phyloP scores from a whole-genome alignment of 164 flowering plant species.

The Vitis riparia region DNA sequence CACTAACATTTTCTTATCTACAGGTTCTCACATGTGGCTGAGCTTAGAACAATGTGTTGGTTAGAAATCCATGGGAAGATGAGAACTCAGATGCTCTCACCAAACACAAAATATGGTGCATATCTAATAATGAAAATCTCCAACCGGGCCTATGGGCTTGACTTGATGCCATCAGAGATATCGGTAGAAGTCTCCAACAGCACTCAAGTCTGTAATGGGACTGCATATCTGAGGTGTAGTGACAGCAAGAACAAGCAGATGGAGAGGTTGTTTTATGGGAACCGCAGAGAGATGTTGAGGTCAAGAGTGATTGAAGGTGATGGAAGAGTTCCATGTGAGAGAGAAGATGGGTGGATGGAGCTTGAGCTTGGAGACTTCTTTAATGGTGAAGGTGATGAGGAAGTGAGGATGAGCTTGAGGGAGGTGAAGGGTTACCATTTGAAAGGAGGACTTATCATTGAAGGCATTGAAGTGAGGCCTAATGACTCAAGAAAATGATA shows the following conservation, averaged over 20 bases:
- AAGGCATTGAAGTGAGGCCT: conserved; percentile 46
- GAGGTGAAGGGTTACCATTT: conserved; percentile 35
- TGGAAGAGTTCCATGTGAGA: not conserved
- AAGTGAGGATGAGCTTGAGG: conserved; percentile 29
- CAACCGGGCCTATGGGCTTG: conserved; percentile 31
- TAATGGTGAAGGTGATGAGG: conserved; percentile 16
- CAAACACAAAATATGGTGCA: conserved; percentile 37
- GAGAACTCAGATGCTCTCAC: conserved; percentile 21
- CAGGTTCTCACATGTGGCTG: conserved; percentile 39
- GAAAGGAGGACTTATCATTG: conserved; percentile 39
- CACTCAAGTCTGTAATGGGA: not conserved
- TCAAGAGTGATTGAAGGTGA: conserved; percentile 6
- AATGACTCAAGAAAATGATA: not conserved
- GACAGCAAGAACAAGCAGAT: conserved; percentile 8
- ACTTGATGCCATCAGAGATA: conserved; percentile 22
- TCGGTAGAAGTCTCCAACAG: conserved; percentile 14
- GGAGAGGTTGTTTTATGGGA: conserved; percentile 18
- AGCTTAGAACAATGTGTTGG: conserved; percentile 29
- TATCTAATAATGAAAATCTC: conserved; percentile 32
- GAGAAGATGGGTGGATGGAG: conserved; percentile 59
- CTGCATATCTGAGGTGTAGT: conserved; percentile 4
- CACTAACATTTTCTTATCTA: not conserved
- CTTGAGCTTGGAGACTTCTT: conserved; percentile 50
- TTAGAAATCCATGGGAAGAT: conserved; percentile 39
- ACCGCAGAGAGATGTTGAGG: conserved; percentile 12